phyloP scores from a whole-genome alignment of 2,329 filamentous ascomycete genomes.

The Pseudonectria foliicola region DNA sequence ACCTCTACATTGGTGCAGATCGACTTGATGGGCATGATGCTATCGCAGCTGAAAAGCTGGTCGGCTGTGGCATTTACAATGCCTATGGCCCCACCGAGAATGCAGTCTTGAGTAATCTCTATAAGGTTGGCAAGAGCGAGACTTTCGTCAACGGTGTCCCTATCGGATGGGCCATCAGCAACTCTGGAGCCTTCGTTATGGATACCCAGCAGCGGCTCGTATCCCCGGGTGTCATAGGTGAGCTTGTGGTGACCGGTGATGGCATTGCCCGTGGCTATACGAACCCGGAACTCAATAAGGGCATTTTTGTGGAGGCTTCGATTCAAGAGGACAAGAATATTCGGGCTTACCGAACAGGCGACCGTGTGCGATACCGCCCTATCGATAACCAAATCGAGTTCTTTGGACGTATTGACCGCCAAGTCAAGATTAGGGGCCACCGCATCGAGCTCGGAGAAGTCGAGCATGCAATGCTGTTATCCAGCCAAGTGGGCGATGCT shows the following conservation, averaged over 20 bases:
- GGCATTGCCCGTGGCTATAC: constrained; percentile 17
- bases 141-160: constrained; percentile 14
- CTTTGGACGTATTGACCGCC: constrained; percentile 16
- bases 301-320: constrained; percentile 11
- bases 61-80: constrained; percentile 6
- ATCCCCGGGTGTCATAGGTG: constrained; percentile 19
- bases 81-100: constrained; percentile 21
- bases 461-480: constrained; percentile 4
- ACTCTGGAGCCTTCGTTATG: constrained; percentile 18
- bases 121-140: constrained; percentile 1
- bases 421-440: constrained; percentile 20
- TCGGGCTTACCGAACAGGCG: constrained; percentile 16
- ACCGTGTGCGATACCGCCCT: constrained; percentile 10
- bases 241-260: constrained; percentile 22
- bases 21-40: constrained; percentile 8
- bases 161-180: constrained; percentile 13
- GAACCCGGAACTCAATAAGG: constrained; percentile 3
- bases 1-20: constrained; percentile 11
- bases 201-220: constrained; percentile 16
- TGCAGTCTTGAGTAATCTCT: constrained; percentile 10
- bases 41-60: background rate
- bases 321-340: constrained; percentile 2
- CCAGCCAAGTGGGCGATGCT: background rate
- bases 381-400: constrained; percentile 16
- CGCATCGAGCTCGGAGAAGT: constrained; percentile 17